Evolutionary conservation across 805 yeast genomes (phyloP), one percentile per base, ranked within the genome.

Genomic region (Wickerhamiella cacticola): DNA sequence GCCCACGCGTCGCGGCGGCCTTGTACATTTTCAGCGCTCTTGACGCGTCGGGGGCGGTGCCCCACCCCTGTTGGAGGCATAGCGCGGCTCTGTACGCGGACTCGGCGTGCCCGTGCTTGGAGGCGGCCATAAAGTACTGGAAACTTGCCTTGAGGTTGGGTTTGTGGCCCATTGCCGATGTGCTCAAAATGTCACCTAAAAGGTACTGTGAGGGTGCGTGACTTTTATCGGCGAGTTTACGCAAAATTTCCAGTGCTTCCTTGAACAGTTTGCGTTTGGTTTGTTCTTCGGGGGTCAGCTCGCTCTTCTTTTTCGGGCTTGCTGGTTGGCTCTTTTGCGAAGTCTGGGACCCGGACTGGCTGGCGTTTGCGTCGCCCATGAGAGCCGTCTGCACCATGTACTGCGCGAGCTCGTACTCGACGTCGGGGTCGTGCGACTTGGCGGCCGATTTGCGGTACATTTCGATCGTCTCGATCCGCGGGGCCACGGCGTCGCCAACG

Each of bases 11-110:
- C 0, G 97, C 94, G 0, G 97, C 95, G 59, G 79, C 78, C 60
- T 82, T 81, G 50, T 86, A 67, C 61, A 80, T 86, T 55, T 85
- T 94, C 6, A 86, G 68, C 1, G 94, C 87, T 57, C 85, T 81
- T 49, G 94, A 74, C 0, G 94, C 80, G 63, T 92, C 96, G 56
- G 92, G 74, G 18, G 85, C 78, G 3, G 89, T 82, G 3, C 98
- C 98, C 64, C 88, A 69, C 15, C 98, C 98, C 64, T 87, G 94
- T 63, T 88, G 95, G 56, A 80, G 83, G 64, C 96, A 89, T 48
- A 82, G 75, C 0, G 96, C 85, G 0, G 95, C 83, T 56, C 97
- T 75, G 65, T 83, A 92, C 1, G 95, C 87, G 43, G 92, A 77
- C 62, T 89, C 97, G 4, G 82, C 73, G 62, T 89, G 97, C 23